Base-by-base conservation (phyloP, 2,329 filamentous ascomycete species). In the Fusarium devonianum region DNA sequence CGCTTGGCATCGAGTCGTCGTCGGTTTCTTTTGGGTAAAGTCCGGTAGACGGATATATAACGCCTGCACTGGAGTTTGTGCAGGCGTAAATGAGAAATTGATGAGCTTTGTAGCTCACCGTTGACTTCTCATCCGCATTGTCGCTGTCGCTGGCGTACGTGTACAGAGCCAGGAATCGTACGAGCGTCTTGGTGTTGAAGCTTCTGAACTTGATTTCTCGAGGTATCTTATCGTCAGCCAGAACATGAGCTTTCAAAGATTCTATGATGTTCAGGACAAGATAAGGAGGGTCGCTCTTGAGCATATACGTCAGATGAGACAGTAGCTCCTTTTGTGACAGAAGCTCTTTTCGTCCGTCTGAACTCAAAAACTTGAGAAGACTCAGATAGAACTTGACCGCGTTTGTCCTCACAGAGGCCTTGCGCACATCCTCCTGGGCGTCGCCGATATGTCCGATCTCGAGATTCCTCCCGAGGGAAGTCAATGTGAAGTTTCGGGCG, bases 381-480 rank as follows among this genome's bases (percentile, higher is more conserved):
- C 87, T 85, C 51, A 97, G 74, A 23, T 97, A 76, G 69, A 96
- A 92, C 29, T 88, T 84, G 43, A 96, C 80, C 7, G 92, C 89
- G 66, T 92, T 91, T 2, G 90, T 90, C 42, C 94, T 82, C 13
- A 96, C 81, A 7, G 92, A 92, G 2, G 92, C 89, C 63, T 85
- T 88, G 53, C 84, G 81, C 5, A 76, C 72, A 46, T 90, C 86
- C 62, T 89, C 88, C 3, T 80, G 73, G 3, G 52, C 62, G 22
- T 85, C 79, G 35, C 83, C 80, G 1, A 78, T 67, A 58, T 82
- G 78, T 37, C 83, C 81, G n/a, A 93, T 79, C 33, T 87, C 85
- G 41, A 99, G 82, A 62, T 96, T 95, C 41, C 90, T 81, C 5
- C 89, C 87, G 3, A 99, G 75, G 6, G 87, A 86, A 63, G 91